A percentile compares a stretch with the other conserved stretches of the same genome.
phyloP scores from a whole-genome alignment of 2,329 filamentous ascomycete genomes.

The Calonectria pseudoreteaudii region DNA sequence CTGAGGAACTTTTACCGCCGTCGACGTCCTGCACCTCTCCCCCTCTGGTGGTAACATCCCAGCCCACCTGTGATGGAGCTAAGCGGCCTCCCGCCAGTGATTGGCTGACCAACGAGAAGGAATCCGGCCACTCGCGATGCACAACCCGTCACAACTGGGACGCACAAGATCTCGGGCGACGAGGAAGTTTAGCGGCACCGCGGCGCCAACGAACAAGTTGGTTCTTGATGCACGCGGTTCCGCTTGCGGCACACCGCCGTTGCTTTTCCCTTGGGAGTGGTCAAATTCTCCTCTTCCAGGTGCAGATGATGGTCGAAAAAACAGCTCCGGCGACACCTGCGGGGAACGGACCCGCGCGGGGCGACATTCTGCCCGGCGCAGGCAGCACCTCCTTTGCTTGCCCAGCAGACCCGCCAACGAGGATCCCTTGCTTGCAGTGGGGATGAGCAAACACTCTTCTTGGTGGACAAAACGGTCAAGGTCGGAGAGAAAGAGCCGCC shows the following conservation, averaged over 20 bases:
- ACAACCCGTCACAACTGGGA: conserved; percentile 38
- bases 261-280: conserved; percentile 25
- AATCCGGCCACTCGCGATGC: conserved; percentile 33
- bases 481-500: conserved; percentile 21
- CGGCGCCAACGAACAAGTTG: conserved; percentile 28
- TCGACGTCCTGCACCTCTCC: conserved; percentile 14
- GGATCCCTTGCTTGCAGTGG: conserved; percentile 13
- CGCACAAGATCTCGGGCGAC: conserved; percentile 29
- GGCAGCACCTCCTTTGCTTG: neutral
- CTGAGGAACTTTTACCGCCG: conserved; percentile 27
- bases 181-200: conserved; percentile 32
- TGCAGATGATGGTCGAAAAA: neutral
- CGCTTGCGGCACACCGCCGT: conserved; percentile 39
- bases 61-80: conserved; percentile 34
- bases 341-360: conserved; percentile 6
- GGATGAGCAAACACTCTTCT: conserved; percentile 11
- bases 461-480: conserved; percentile 12
- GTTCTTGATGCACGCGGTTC: conserved; percentile 33
- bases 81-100: conserved; percentile 24
- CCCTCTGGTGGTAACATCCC: conserved; percentile 27
- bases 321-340: neutral
- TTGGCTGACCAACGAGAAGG: conserved; percentile 33
- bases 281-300: neutral
- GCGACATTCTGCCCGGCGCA: neutral
- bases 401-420: conserved; percentile 4